Evolutionary conservation across 345 rosid species (phyloP), one percentile per base, ranked within the genome.

Genomic region (Xanthoceras sorbifolium): DNA sequence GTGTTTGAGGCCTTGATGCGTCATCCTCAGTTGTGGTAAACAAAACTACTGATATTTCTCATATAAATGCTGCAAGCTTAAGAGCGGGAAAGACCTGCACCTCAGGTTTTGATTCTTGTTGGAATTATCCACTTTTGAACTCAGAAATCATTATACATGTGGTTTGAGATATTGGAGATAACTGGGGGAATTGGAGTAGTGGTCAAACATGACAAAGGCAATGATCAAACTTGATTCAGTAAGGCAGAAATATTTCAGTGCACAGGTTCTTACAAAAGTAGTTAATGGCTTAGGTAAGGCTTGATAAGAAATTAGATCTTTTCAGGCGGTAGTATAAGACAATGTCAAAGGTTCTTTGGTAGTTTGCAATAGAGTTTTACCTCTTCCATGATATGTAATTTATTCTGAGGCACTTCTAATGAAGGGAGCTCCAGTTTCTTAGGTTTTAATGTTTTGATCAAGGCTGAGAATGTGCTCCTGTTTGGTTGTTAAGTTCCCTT

Each of bases 221-320:
- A 23, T 34, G 76, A 23, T 62, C 10, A 1, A 28, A n/a, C 42
- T 44, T 40, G 31, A 28, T 25, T 38, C 44, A n/a, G 32, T 18
- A 61, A 62, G 28, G 76, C 20, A 42, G n/a, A 63, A 42, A 63
- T 38, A 42, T 38, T 59, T 73, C n/a, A 20, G 2, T 61, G 60
- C 8, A 17, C 34, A 54, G n/a, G 38, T 54, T 55, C 36, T 71
- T 71, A 15, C 32, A 71, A 22, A 52, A 32, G 46, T n/a, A 31
- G 57, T 32, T 12, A 64, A 54, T 48, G 23, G 46, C 29, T 40
- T 59, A 2, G 9, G 25, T 54, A 48, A 70, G 46, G 75, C n/a
- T 36, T 32, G 46, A 34, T 38, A 71, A 48, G 26, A 22, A 29
- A 52, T 52, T 54, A 26, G 29, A 22, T 15, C 23, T 22, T 20